A percentile compares a stretch with the other conserved stretches of the same genome.
Evolutionary conservation across 1,284 basidiomycete species (phyloP).

Genomic region (Ustilago curta): DNA sequence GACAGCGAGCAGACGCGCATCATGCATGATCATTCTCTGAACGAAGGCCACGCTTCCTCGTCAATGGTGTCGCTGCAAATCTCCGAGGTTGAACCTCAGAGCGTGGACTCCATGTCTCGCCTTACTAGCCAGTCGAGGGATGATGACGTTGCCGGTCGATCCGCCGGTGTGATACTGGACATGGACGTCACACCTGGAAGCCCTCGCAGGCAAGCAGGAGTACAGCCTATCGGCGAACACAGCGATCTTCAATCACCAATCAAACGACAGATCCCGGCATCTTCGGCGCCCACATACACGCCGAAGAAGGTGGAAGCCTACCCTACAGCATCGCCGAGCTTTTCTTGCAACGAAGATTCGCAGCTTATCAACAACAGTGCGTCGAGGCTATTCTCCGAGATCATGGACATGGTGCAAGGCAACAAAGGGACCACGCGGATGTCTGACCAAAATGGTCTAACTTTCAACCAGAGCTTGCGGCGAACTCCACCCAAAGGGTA

Average conservation of each 20-base stretch:
- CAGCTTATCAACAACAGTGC: slow-evolving; percentile 15
- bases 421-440: neutral
- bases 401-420: slow-evolving; percentile 38
- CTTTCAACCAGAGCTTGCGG: slow-evolving; percentile 5
- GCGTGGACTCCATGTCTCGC: neutral
- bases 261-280: slow-evolving; percentile 8
- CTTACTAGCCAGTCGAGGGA: neutral
- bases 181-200: slow-evolving; percentile 40
- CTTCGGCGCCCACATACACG: neutral
- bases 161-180: slow-evolving; percentile 13
- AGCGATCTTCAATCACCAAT: slow-evolving; percentile 26
- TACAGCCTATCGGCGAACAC: neutral
- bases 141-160: neutral
- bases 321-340: slow-evolving; percentile 10
- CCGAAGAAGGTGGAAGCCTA: neutral
- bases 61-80: neutral
- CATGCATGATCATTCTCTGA: neutral
- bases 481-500: slow-evolving; percentile 23
- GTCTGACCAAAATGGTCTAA: neutral
- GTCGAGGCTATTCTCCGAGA: slow-evolving; percentile 31
- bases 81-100: neutral
- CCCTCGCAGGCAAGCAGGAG: slow-evolving; percentile 4
- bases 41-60: neutral
- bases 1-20: slow-evolving; percentile 28
- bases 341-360: slow-evolving; percentile 18